phyloP scores from a whole-genome alignment of 805 yeast species.

The Cyberlindnera xylosilytica region DNA sequence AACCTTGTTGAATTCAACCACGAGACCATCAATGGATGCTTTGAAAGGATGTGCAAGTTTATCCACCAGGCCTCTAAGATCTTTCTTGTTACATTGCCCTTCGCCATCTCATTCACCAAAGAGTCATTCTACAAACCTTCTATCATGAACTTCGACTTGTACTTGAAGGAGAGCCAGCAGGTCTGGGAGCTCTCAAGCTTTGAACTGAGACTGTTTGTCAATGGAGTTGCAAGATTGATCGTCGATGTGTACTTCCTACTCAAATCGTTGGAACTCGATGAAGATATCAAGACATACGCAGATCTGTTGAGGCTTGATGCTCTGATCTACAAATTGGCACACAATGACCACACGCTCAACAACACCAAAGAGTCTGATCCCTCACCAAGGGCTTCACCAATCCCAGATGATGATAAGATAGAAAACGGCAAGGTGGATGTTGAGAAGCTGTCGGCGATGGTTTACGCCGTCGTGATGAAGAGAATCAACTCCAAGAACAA shows the following conservation, averaged over 20 bases:
- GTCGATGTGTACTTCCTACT: conserved; percentile 15
- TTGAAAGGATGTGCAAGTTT: conserved; percentile 19
- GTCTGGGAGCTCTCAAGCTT: conserved; percentile 16
- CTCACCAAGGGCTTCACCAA: no score
- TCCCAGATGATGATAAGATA: not conserved
- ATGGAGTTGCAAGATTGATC: conserved; percentile 16
- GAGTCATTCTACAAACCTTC: conserved; percentile 5
- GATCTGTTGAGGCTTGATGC: conserved; percentile 22
- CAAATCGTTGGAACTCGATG: conserved; percentile 13
- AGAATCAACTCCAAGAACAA: conserved; percentile 18
- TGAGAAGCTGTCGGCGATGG: conserved; percentile 5
- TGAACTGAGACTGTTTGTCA: conserved; percentile 15
- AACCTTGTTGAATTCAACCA: conserved; percentile 17
- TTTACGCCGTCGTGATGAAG: conserved; percentile 2
- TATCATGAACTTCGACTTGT: conserved; percentile 7
- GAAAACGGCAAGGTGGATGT: conserved; percentile 7
- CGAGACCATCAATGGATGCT: conserved; percentile 20
- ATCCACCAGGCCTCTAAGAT: conserved; percentile 18
- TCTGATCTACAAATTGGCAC: conserved; percentile 24
- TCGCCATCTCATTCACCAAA: conserved; percentile 8
- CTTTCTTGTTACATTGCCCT: conserved; percentile 17
- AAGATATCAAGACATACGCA: conserved; percentile 4
- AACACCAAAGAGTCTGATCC: no score
- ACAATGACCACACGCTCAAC: conserved; percentile 14
- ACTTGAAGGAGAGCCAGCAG: conserved; percentile 5